A percentile compares a stretch with the other conserved stretches of the same genome.
These are phyloP conservation scores for Ciborinia camelliae DNA, from an alignment of 2,329 filamentous ascomycete species.

Conservation along the genomic window DNA sequence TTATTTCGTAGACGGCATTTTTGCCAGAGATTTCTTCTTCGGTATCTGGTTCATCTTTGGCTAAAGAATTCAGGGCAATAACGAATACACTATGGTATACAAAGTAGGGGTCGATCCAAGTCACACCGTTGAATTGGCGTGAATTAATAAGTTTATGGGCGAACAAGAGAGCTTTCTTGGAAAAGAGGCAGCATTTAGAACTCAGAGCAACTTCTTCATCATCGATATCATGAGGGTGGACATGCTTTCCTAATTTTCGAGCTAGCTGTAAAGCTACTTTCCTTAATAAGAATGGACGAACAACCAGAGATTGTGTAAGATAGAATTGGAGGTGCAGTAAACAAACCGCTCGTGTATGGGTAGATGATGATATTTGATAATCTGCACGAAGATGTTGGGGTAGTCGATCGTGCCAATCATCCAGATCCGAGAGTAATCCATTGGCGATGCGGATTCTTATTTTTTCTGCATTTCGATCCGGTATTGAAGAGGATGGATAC, in stretches of 20 bases:
- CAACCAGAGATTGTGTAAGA: constrained; percentile 33
- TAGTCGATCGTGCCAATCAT: constrained; percentile 32
- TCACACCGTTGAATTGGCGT: constrained; percentile 32
- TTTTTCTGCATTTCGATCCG: constrained; percentile 26
- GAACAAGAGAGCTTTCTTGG: constrained; percentile 27
- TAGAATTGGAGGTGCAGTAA: constrained; percentile 35
- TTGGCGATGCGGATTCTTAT: constrained; percentile 28
- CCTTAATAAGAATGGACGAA: constrained; percentile 33
- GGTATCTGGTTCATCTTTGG: constrained; percentile 32
- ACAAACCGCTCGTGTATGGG: constrained; percentile 32
- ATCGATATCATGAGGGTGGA: constrained; percentile 31
- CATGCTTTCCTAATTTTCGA: constrained; percentile 31
- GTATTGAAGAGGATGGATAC: constrained; percentile 28
- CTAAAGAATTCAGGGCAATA: constrained; percentile 35
- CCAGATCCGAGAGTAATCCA: constrained; percentile 29
- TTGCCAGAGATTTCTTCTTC: constrained; percentile 31
- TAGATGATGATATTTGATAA: constrained; percentile 22
- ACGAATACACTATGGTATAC: constrained; percentile 35
- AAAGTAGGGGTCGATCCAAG: constrained; percentile 36
- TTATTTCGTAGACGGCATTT: constrained; percentile 32
- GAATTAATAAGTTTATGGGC: constrained; percentile 29
- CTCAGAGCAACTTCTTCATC: constrained; percentile 31
- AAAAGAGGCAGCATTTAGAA: constrained; percentile 30
- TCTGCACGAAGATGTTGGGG: constrained; percentile 30
- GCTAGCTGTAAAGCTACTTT: constrained; percentile 34